A percentile compares a stretch with the other conserved stretches of the same genome.
Conservation (phyloP, 2,329 filamentous ascomycete genomes). For the Allantophomopsis cytisporea region DNA sequence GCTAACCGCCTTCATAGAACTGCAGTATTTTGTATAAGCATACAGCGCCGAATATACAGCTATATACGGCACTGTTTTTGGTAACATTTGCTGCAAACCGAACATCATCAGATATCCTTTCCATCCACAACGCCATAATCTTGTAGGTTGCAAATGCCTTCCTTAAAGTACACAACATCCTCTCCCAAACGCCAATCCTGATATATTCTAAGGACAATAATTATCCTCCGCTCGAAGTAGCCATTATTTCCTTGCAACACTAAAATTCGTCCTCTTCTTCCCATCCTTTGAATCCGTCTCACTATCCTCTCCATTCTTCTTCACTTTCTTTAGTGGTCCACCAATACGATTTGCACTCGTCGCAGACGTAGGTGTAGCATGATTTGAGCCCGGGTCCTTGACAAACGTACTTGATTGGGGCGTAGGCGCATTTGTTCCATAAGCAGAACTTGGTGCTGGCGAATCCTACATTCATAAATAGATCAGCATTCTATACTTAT, state of each 20-base stretch:
- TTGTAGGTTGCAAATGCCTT: no score
- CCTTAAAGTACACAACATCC: not conserved
- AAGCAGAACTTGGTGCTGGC: slow-evolving; percentile 12
- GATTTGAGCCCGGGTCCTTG: slow-evolving; percentile 30
- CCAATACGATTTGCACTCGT: slow-evolving; percentile 20
- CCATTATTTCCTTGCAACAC: slow-evolving; percentile 13
- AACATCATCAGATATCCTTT: no score
- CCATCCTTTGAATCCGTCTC: slow-evolving; percentile 34
- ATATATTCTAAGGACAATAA: not conserved
- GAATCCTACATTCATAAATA: slow-evolving; percentile 12
- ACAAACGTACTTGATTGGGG: slow-evolving; percentile 40
- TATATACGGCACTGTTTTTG: no score
- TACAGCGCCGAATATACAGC: no score
- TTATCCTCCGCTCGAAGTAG: not conserved
- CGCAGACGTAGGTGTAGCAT: slow-evolving; percentile 41
- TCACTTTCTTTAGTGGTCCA: slow-evolving; percentile 34
- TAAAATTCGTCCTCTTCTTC: slow-evolving; percentile 19
- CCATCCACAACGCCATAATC: no score
- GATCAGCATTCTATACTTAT: slow-evolving; percentile 1
- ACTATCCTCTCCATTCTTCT: slow-evolving; percentile 37
- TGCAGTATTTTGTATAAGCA: no score
- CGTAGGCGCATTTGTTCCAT: slow-evolving; percentile 31
- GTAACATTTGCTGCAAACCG: no score
- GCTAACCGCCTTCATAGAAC: no score
- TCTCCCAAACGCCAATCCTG: not conserved